Evolutionary conservation across 2,329 filamentous ascomycete genomes (phyloP), one percentile per base, ranked within the genome.

Genomic region (Rachicladosporium sp.): DNA sequence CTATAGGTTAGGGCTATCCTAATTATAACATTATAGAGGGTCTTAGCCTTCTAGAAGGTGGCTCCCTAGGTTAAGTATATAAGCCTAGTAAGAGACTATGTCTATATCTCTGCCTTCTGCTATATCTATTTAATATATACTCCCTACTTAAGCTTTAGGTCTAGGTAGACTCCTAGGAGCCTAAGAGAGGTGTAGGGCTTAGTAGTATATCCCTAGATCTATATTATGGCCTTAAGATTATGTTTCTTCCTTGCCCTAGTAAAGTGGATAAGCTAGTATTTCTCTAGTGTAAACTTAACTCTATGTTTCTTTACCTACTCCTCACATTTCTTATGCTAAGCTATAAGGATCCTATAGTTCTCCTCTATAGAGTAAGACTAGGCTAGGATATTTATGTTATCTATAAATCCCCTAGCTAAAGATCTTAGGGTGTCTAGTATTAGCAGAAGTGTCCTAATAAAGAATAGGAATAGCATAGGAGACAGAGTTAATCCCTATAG

Each of bases 401-500:
- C 44, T 27, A 57, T 53, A 38, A 48, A 55, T 13, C 50, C 50
- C 41, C 35, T 43, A 5, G 40, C 43, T 15, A 43, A 38, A 12
- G 29, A 29, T 35, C 50, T 30, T 32, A 42, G n/a, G 41, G 5
- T 29, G 45, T 46, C 34, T 39, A 50, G 37, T 34, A 36, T 27
- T 56, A 49, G 39, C n/a, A 59, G 40, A 1, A 59, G 49, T 38
- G 55, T 41, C 3, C 46, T 47, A 29, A 57, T 60, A 41, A 56
- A 60, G 50, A 56, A 56, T 30, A 60, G 43, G 46, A 52, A 58
- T 27, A 59, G 46, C 30, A 59, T 57, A 15, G 50, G 55, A n/a
- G 45, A 58, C 1, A 58, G 48, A 27, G 45, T 52, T 13, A 46
- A 58, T 42, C 54, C 54, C 42, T 55, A 38, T 6, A 53, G 55